Evolutionary conservation across 2,329 filamentous ascomycete genomes (phyloP).

Genomic region (Clarireedia hainanense): DNA sequence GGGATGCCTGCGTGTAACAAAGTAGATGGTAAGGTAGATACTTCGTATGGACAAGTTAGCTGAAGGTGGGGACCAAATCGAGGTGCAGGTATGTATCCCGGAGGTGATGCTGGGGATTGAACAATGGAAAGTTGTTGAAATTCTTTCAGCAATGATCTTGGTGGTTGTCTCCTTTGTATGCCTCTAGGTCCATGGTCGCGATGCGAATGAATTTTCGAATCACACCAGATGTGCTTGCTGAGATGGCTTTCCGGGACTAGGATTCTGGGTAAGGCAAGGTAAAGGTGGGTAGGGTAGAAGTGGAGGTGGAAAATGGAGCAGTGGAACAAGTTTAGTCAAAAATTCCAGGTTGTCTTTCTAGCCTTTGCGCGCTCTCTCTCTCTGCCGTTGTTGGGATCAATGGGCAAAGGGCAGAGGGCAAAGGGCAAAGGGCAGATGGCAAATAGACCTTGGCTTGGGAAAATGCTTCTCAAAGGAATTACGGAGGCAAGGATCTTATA

Average conservation of each 20-base stretch:
- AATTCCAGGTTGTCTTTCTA: neutral
- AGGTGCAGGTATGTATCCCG: neutral
- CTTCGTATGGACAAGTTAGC: too few relatives aligned
- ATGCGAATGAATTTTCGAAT: neutral
- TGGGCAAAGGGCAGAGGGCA: too few relatives aligned
- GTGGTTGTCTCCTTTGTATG: neutral
- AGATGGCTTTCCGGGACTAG: too few relatives aligned
- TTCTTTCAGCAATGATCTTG: neutral
- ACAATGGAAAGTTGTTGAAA: neutral
- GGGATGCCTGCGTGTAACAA: too few relatives aligned
- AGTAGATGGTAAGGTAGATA: neutral
- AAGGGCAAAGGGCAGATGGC: too few relatives aligned
- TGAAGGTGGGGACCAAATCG: neutral
- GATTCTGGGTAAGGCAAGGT: neutral
- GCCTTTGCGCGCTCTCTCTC: too few relatives aligned
- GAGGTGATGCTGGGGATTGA: neutral
- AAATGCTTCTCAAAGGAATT: too few relatives aligned
- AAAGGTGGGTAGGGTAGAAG: neutral
- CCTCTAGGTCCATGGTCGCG: neutral
- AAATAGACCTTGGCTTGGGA: too few relatives aligned
- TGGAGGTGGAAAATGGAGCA: neutral
- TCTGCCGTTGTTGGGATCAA: too few relatives aligned
- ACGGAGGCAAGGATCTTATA: too few relatives aligned
- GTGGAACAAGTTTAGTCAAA: neutral
- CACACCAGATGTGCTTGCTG: too few relatives aligned